Evolutionary conservation across 495 filamentous ascomycete genomes (phyloP), one percentile per base, ranked within the genome.

Genomic region (Tirmania nivea): DNA sequence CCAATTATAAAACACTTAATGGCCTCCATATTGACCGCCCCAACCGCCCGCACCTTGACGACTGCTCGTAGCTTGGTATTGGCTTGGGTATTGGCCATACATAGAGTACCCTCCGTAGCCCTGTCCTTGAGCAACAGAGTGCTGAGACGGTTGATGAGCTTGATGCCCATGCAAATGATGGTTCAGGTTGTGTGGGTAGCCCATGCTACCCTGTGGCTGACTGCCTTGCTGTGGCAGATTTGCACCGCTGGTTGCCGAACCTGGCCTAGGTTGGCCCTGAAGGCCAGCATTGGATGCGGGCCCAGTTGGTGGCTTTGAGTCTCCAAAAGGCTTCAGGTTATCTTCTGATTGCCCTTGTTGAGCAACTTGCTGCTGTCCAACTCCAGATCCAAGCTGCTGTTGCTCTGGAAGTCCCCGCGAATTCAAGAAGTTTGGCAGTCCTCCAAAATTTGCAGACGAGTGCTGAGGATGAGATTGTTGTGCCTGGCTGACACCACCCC

Each of bases 271-370:
- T 2, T 63, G 62, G 37, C 63, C 62, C 45, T 57, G 59, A 54
- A 65, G 64, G 16, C 56, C 58, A 48, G 62, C 62, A 12, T 58
- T 57, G 21, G 62, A 61, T 10, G 62, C 64, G 48, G 62, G 62
- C 17, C 62, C 62, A n/a, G 62, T 65, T 17, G 62, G 62, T 14
- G 62, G 62, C 35, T 65, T 64, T 49, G 64, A 64, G 54, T 65
- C 62, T 16, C 61, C 61, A 50, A 65, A 65, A 0, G 48, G 48
- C 57, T 65, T 65, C 61, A 65, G 56, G 9, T 59, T 58, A 25
- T 65, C 62, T 8, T 65, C 62, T 35, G 52, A 56, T 35, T 61
- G 62, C 25, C 51, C 54, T 10, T 61, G 62, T 45, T 65, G 62
- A 17, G 48, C 52, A 17, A 47, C 55, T 58, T 63, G 61, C 12